phyloP scores from a whole-genome alignment of 768 basidiomycete genomes.

The Hypholoma sublateritium region DNA sequence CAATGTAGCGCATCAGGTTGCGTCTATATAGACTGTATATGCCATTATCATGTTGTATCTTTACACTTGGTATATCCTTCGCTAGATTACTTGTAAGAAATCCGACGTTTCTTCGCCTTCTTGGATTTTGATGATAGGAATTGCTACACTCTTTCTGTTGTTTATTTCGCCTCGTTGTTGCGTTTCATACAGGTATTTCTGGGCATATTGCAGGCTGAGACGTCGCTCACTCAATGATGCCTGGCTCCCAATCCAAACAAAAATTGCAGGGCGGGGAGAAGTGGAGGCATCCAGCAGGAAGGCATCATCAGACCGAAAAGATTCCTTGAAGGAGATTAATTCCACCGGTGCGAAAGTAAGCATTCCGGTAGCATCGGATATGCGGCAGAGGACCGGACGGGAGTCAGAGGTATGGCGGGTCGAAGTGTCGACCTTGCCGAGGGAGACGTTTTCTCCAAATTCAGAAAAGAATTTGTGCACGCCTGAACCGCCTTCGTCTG shows the following conservation, averaged over 20 bases:
- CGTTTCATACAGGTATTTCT: conserved; percentile 47
- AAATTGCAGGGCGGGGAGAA: conserved; percentile 37
- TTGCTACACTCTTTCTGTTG: conserved; percentile 25
- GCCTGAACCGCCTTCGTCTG: conserved; percentile 54
- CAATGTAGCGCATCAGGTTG: not conserved
- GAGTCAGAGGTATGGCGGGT: conserved; percentile 1
- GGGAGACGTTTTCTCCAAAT: conserved; percentile 36
- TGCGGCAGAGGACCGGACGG: conserved; percentile 32
- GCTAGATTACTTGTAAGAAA: conserved; percentile 33
- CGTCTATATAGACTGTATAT: not conserved
- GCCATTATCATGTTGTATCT: not conserved
- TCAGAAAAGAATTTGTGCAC: conserved; percentile 46
- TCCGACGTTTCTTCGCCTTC: conserved; percentile 52
- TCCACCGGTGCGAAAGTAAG: conserved; percentile 36
- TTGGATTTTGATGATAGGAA: conserved; percentile 51
- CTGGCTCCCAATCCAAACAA: conserved; percentile 57
- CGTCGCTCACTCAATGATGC: conserved; percentile 48
- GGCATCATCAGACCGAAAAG: conserved; percentile 47
- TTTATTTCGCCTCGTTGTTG: conserved; percentile 16
- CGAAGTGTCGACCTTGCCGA: conserved; percentile 13
- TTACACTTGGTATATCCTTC: not conserved
- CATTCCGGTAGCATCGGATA: conserved; percentile 46
- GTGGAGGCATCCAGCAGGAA: conserved; percentile 50
- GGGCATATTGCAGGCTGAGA: conserved; percentile 56
- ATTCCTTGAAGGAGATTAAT: conserved; percentile 22